Percentiles rank a stretch among this genome's conserved stretches.
phyloP scores from a whole-genome alignment of 768 basidiomycete genomes.

The Lyophyllum atratum region DNA sequence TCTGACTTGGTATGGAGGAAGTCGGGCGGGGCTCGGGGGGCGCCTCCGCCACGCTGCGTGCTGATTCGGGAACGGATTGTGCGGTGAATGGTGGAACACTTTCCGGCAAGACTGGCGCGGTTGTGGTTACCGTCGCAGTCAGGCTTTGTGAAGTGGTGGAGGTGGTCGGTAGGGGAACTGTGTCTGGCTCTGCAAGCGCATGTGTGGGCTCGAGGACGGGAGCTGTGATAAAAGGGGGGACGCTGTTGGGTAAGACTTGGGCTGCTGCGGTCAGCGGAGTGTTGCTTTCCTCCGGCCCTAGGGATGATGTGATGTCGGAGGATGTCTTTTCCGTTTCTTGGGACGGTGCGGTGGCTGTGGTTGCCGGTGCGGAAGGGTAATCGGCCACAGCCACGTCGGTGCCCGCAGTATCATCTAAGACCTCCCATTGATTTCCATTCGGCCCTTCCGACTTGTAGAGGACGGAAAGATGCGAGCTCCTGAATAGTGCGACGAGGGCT shows the following conservation, averaged over 20 bases:
- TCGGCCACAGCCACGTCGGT: background rate
- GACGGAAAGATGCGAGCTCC: constrained; percentile 88
- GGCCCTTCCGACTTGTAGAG: constrained; percentile 58
- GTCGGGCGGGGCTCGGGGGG: background rate
- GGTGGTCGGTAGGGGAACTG: no score
- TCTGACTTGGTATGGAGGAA: background rate
- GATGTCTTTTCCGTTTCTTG: background rate
- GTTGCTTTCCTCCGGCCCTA: background rate
- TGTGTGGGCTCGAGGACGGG: background rate
- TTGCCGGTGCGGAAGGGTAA: background rate
- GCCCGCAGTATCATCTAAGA: constrained; percentile 5
- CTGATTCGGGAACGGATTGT: background rate
- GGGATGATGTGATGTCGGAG: background rate
- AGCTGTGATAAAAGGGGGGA: background rate
- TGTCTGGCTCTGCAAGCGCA: background rate
- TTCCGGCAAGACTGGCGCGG: no score
- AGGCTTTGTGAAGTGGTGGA: no score
- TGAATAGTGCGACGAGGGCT: constrained; percentile 80
- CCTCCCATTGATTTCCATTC: constrained; percentile 9
- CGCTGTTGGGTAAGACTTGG: background rate
- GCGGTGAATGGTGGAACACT: background rate
- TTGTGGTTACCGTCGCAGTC: no score
- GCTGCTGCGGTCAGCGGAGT: background rate
- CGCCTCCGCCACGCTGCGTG: background rate
- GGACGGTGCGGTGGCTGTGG: background rate